Conservation (phyloP, 1,139 yeast species). For the Kurtzmaniella quercitrusa region DNA sequence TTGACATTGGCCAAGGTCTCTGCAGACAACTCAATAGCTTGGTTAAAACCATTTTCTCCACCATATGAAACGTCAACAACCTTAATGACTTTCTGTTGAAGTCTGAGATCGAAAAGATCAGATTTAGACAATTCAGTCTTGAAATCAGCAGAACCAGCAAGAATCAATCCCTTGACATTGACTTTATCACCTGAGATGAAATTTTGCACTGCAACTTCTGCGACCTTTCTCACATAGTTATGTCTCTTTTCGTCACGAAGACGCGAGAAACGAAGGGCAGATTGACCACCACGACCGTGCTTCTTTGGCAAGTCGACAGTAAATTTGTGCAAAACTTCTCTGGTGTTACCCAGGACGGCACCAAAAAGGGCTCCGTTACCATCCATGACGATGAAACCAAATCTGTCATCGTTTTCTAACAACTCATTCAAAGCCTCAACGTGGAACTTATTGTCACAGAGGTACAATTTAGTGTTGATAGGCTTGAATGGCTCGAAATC, state of each 20-base stretch:
- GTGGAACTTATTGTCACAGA: conserved; percentile 97
- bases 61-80: conserved; percentile 97
- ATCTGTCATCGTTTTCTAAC: conserved; percentile 90
- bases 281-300: conserved; percentile 99
- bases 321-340: conserved; percentile 93
- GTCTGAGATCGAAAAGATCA: conserved; percentile 86
- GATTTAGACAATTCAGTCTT: conserved; percentile 90
- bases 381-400: conserved; percentile 97
- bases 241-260: conserved; percentile 98
- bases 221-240: conserved; percentile 95
- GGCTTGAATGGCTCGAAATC: conserved; percentile 98
- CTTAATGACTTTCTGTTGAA: conserved; percentile 82
- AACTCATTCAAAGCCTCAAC: conserved; percentile 94
- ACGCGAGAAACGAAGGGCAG: conserved; percentile 98
- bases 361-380: conserved; percentile 98
- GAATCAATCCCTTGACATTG: conserved; percentile 86
- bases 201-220: conserved; percentile 96
- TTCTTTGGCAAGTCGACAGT: conserved; percentile 97
- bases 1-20: conserved; percentile 95
- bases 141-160: conserved; percentile 99
- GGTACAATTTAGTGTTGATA: conserved; percentile 88
- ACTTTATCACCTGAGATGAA: conserved; percentile 91
- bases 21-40: conserved; percentile 95
- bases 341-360: conserved; percentile 92
- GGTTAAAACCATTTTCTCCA: conserved; percentile 98